Percentiles rank a stretch among this genome's conserved stretches.
phyloP scores from a whole-genome alignment of 2,329 filamentous ascomycete species.

The Fusarium virguliforme region DNA sequence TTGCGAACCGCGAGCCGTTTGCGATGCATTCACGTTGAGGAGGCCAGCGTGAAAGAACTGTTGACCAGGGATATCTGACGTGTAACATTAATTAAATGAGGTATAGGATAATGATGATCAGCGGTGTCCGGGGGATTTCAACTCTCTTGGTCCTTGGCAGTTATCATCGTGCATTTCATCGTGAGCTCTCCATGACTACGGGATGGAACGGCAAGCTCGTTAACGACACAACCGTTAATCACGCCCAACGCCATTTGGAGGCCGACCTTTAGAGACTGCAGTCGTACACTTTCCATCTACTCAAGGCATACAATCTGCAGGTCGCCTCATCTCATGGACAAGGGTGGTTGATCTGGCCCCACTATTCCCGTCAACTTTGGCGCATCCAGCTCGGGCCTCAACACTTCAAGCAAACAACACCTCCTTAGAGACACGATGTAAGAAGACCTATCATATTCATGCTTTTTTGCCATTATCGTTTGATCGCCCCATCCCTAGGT shows the following conservation, averaged over 20 bases:
- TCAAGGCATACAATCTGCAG: conserved; percentile 3
- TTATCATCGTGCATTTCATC: neutral
- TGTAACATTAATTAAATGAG: too few species aligned
- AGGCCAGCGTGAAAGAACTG: neutral
- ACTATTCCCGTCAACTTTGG: neutral
- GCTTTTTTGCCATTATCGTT: neutral
- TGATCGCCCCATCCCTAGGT: neutral
- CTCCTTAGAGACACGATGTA: too few species aligned
- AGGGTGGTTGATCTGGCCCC: neutral
- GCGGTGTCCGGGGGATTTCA: neutral
- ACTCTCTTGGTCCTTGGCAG: neutral
- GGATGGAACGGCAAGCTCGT: neutral
- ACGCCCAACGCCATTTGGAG: neutral
- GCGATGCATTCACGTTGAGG: neutral
- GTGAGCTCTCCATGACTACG: too few species aligned
- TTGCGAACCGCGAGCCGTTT: neutral
- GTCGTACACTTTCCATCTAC: neutral
- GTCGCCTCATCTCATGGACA: conserved; percentile 13
- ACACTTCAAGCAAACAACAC: too few species aligned
- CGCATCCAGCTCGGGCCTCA: neutral
- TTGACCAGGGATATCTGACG: too few species aligned
- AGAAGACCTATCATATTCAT: neutral
- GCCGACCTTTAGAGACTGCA: neutral
- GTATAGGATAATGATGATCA: neutral
- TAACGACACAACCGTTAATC: neutral